Evolutionary conservation across 306 rosid genomes (phyloP).

Genomic region (Gynostemma pentaphyllum): DNA sequence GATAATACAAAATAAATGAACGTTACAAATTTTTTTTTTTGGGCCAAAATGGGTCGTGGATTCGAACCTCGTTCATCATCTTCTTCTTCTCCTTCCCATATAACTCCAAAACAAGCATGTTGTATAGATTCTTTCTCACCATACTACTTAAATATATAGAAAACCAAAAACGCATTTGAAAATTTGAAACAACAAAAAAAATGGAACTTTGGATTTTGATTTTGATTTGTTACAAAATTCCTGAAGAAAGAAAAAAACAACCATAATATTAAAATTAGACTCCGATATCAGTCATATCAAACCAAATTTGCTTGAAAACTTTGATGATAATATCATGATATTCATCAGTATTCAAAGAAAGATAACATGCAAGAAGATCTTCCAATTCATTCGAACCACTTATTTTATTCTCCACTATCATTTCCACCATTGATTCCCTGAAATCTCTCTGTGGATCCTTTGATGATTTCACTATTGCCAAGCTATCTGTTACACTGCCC

Average conservation of each 20-base stretch:
- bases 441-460: constrained; percentile 75
- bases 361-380: constrained; percentile 93
- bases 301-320: constrained; percentile 97
- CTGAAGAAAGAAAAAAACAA: neutral
- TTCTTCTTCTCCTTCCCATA: no score
- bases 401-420: constrained; percentile 83
- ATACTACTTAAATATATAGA: no score
- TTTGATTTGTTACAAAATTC: neutral
- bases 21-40: no score
- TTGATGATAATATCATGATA: constrained; percentile 78
- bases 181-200: no score
- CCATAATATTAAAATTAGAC: no score
- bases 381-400: constrained; percentile 77
- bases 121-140: no score
- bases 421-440: constrained; percentile 93
- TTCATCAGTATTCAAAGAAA: constrained; percentile 72
- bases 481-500: constrained; percentile 50
- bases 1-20: no score
- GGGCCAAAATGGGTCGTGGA: no score
- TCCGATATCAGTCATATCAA: constrained; percentile 41
- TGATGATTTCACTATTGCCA: constrained; percentile 72
- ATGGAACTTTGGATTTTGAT: no score
- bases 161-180: no score
- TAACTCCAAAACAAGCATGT: no score
- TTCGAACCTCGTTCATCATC: no score